Evolutionary conservation across 192 early-diverging fungal genomes (phyloP), one percentile per base, ranked within the genome.

Genomic region (Umbelopsis sp.): DNA sequence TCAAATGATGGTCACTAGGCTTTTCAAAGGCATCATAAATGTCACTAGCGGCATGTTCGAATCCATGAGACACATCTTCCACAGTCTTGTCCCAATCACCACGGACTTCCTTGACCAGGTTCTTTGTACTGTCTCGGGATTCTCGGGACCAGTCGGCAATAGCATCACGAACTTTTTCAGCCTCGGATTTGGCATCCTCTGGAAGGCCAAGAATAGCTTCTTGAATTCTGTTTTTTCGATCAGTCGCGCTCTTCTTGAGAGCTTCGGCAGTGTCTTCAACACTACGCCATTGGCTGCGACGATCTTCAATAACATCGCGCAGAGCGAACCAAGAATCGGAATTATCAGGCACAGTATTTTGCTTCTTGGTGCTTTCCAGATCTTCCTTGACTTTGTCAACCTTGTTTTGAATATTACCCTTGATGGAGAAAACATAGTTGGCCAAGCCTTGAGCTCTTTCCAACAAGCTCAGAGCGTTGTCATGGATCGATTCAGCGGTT

Each of bases 381-480:
- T 61, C 55, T 61, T 61, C 55, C 30, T 61, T 61, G 55, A 61
- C 55, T 16, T 35, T 61, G 33, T 61, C 55, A 16, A 61, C 55
- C 30, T 61, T 61, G 55, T 4, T 61, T 35, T 61, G 55, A 61
- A 61, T 61, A 18, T 61, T 30, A 35, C 55, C 33, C 55, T 61
- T 61, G 30, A 61, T 61, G 25, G 55, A 61, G 18, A 61, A 61
- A 16, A 61, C 16, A 18, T 61, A 61, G 55, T 61, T 61, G 25
- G 55, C 55, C 2, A 61, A n/a, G 0, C 16, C 55, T 61, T 61
- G 55, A n/a, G 55, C 55, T 61, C 33, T 61, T 18, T 25, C 55
- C 27, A 61, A 8, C 13, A 61, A n/a, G 3, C 16, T 35, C 33
- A 37, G 55, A 27, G 55, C 55, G 11, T 61, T 25, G 11, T 15